Evolutionary conservation across 306 rosid species (phyloP), one percentile per base, ranked within the genome.

Genomic region (Malus asiatica): DNA sequence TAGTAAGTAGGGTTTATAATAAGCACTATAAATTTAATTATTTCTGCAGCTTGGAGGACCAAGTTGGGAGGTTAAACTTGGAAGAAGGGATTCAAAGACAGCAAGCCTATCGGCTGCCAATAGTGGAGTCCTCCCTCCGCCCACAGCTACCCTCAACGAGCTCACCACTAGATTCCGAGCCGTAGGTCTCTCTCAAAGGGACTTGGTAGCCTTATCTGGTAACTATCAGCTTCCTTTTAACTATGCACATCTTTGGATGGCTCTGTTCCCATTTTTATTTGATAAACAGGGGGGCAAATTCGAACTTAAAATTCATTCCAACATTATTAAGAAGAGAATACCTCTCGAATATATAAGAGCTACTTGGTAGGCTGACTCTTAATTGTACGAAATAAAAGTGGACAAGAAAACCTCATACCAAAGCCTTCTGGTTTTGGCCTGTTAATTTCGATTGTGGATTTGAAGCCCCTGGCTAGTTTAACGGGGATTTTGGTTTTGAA

Each of bases 161-260:
- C 91, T 93, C 66, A 87, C 75, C 81, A 59, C 61, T 3, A 83
- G 77, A 1, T 93, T 88, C 77, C 4, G 10, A 32, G 77, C 80
- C 32, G 72, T 57, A 61, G 97, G 97, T 1, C 98, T 93, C 68
- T 86, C 93, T 72, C 65, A 51, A 13, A 79, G 46, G 27, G 96
- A 93, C 80, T 69, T 93, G 91, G 96, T 91, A 77, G 97, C 97
- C 72, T 85, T 93, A 80, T 91, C 98, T 19, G 98, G 98, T 93
- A 76, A 59, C 38, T 27, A 64, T 18, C 75, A 38, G 10, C 74
- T 25, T 27, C 68, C 5, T 53, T 12, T 57, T 22, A 59, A 23
- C 20, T 0, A 51, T 51, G 20, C 16, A 51, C 55, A 51, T 51
- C 55, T 51, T 51, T 51, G 18, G 55, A 18, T 51, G 55, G 20